Base-by-base conservation (phyloP, 768 basidiomycete species). In the Pulveroboletus frians region DNA sequence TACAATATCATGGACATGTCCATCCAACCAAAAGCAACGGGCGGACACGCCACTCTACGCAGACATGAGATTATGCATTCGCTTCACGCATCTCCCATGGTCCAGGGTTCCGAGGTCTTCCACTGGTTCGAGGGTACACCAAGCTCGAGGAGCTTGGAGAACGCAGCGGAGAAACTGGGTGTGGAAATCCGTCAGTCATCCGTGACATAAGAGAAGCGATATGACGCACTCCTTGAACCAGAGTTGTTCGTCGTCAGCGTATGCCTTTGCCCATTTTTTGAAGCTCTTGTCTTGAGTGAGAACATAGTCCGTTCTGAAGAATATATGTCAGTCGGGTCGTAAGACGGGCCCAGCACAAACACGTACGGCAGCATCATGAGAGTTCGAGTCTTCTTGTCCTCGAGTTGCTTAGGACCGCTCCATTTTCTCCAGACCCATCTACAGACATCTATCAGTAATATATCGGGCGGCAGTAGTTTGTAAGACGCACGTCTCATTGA, bases 281-380 rank as follows among this genome's bases (percentile, higher is more conserved):
- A 97, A 97, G 56, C 73, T 75, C 81, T 92, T 96, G 75, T 98
- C 95, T 67, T 86, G 83, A 53, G 78, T 76, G 49, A 98, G 77
- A 46, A 88, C 83, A 67, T 92, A 92, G 71, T 96, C 93, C 60
- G 92, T 86, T 31, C 85, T 88, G 48, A 9, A 44, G 7, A 29
- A 6, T 20, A 26, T 1, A 11, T 4, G 17, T 39, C 15, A 15
- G 30, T 50, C 20, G 37, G 37, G 21, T 17, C 17, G 17, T 5
- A 10, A 30, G 11, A 10, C 5, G 7, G 13, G 21, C 3, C 17
- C 13, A 11, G 6, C 15, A 26, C 8, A 41, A 15, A 30, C 37
- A 80, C 86, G 48, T 67, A 91, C 85, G 92, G 92, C 39, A 97
- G 73, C 94, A 97, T 97, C 94, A 97, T 97, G 44, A 97, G 74